Conservation (phyloP, 441 rosid genomes). For the Gossypium aridum region DNA sequence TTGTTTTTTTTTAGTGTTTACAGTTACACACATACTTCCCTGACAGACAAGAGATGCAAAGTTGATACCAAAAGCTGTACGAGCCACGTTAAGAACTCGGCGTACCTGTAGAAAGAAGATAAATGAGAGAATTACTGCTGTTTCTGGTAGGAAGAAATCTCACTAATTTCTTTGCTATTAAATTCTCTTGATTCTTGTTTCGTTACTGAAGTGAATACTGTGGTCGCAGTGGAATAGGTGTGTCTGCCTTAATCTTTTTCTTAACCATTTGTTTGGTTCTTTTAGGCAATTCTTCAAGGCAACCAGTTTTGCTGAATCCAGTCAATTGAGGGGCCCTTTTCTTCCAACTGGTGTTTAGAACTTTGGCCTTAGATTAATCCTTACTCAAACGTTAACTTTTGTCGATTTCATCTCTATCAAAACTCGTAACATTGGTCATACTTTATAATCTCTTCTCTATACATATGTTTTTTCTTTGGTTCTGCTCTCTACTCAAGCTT, state of each 20-base stretch:
- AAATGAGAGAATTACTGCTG: slow-evolving; percentile 66
- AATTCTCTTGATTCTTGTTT: background rate
- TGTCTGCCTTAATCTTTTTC: no score
- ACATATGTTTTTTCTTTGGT: no score
- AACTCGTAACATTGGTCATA: background rate
- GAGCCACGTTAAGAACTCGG: slow-evolving; percentile 47
- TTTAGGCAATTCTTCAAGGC: no score
- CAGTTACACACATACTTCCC: background rate
- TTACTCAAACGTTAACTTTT: background rate
- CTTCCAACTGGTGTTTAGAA: background rate
- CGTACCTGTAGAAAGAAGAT: slow-evolving; percentile 77
- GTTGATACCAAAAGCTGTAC: slow-evolving; percentile 54
- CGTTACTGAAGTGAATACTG: no score
- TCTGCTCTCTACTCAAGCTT: background rate
- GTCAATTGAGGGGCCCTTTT: background rate
- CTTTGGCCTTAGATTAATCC: background rate
- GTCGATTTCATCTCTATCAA: background rate
- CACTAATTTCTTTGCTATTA: background rate
- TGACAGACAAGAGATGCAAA: slow-evolving; percentile 69
- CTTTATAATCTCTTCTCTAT: background rate
- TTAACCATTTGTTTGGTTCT: no score
- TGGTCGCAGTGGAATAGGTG: no score
- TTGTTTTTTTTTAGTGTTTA: background rate
- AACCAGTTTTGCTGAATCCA: background rate
- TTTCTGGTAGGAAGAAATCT: slow-evolving; percentile 44